Conservation (phyloP, 2,329 filamentous ascomycete genomes). For the Fusarium napiforme region DNA sequence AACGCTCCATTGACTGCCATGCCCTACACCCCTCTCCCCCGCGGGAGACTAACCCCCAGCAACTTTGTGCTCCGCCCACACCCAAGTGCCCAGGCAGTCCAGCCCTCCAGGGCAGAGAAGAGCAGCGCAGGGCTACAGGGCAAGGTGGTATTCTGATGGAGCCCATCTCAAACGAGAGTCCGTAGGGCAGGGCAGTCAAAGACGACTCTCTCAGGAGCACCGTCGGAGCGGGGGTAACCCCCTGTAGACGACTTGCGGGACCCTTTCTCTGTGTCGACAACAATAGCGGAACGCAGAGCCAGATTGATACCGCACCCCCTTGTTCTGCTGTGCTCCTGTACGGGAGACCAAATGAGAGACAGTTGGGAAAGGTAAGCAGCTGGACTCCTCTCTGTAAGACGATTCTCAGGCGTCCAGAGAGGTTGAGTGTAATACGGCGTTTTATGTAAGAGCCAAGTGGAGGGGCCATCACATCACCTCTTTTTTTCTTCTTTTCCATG, state of each 20-base stretch:
- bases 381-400: not conserved
- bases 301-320: constrained; percentile 17
- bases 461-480: constrained; percentile 1
- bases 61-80: not conserved
- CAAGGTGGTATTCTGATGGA: constrained; percentile 13
- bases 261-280: not conserved
- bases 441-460: constrained; percentile 27
- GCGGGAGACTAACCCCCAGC: constrained; percentile 5
- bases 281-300: constrained; percentile 18
- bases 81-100: not conserved
- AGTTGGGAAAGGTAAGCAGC: constrained; percentile 20
- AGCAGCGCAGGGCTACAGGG: constrained; percentile 28
- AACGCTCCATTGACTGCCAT: not conserved
- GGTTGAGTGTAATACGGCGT: constrained; percentile 23
- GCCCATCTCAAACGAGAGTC: constrained; percentile 1
- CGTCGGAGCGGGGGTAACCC: constrained; percentile 16
- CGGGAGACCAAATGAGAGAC: not conserved
- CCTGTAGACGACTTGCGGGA: constrained; percentile 9
- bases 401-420: not conserved
- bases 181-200: constrained; percentile 30
- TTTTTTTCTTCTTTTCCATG: not conserved
- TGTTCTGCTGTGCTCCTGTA: not conserved
- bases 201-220: constrained; percentile 2
- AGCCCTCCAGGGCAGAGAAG: constrained; percentile 35
- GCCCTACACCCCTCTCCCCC: constrained; percentile 37